Conservation (phyloP, 139 green algal species). For the Chlorokybus atmophyticus region DNA sequence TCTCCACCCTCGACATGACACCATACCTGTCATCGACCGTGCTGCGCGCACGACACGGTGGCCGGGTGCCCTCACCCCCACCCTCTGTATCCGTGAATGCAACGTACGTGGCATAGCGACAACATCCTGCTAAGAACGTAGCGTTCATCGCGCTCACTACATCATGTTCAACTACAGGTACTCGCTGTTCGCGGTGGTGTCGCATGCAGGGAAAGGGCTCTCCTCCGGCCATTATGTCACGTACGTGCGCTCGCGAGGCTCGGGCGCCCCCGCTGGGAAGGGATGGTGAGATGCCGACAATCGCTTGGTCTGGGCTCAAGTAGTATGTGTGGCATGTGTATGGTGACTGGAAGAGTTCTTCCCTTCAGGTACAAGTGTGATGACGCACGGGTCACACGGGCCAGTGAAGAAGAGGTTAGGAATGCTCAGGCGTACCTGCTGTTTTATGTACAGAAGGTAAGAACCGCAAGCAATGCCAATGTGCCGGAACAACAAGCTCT, state of each 20-base stretch:
- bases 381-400: slow-evolving; percentile 56
- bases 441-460: slow-evolving; percentile 53
- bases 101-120: not conserved
- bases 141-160: too few relatives aligned
- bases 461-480: too few relatives aligned
- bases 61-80: not conserved
- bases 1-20: slow-evolving; percentile 51
- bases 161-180: too few relatives aligned
- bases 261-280: not conserved
- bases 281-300: not conserved
- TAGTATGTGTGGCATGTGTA: not conserved
- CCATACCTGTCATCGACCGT: slow-evolving; percentile 52
- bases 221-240: slow-evolving; percentile 71
- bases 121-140: too few relatives aligned
- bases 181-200: slow-evolving; percentile 68
- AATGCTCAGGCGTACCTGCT: slow-evolving; percentile 74
- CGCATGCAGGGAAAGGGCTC: slow-evolving; percentile 39
- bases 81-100: not conserved
- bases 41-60: slow-evolving; percentile 25
- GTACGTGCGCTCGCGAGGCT: slow-evolving; percentile 37
- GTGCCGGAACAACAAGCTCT: too few relatives aligned
- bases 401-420: slow-evolving; percentile 46
- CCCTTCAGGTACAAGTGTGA: slow-evolving; percentile 78
- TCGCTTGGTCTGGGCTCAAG: not conserved
- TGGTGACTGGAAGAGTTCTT: too few relatives aligned